These are phyloP conservation scores for Phytophthora citrophthora DNA, from an alignment of 352 stramenopile species.

Conservation along the genomic window DNA sequence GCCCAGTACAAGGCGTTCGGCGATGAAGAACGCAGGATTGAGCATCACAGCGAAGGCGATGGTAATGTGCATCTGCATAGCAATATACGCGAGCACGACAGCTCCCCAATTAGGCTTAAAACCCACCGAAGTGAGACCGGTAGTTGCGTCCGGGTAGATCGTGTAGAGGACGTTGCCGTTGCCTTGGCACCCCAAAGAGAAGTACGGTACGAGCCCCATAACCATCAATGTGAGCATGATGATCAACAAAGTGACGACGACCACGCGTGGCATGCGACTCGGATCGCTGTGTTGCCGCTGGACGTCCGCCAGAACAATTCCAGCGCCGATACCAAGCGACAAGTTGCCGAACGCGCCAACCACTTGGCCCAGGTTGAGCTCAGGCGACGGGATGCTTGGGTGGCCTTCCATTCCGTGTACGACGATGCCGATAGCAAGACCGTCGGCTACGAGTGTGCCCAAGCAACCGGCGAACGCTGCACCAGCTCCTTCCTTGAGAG, in stretches of 20 bases:
- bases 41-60: slow-evolving; percentile 48
- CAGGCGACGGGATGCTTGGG: slow-evolving; percentile 42
- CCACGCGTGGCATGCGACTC: slow-evolving; percentile 44
- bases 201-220: slow-evolving; percentile 49
- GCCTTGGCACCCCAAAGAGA: slow-evolving; percentile 40
- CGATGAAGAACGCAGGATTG: slow-evolving; percentile 46
- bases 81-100: slow-evolving; percentile 31
- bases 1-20: slow-evolving; percentile 43
- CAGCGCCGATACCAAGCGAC: slow-evolving; percentile 59
- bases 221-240: slow-evolving; percentile 54
- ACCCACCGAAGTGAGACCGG: slow-evolving; percentile 31
- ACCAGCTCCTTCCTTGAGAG: slow-evolving; percentile 52
- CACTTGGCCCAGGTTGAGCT: slow-evolving; percentile 53
- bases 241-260: slow-evolving; percentile 49
- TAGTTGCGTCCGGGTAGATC: slow-evolving; percentile 26
- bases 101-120: slow-evolving; percentile 29
- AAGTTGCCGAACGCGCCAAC: slow-evolving; percentile 61
- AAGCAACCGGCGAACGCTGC: slow-evolving; percentile 58
- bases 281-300: slow-evolving; percentile 34
- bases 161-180: slow-evolving; percentile 33
- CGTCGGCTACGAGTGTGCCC: slow-evolving; percentile 60
- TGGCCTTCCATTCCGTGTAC: slow-evolving; percentile 57
- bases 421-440: slow-evolving; percentile 52
- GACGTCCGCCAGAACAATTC: slow-evolving; percentile 26
- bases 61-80: slow-evolving; percentile 44